phyloP scores from a whole-genome alignment of 345 rosid species.

The Ricinus communis region DNA sequence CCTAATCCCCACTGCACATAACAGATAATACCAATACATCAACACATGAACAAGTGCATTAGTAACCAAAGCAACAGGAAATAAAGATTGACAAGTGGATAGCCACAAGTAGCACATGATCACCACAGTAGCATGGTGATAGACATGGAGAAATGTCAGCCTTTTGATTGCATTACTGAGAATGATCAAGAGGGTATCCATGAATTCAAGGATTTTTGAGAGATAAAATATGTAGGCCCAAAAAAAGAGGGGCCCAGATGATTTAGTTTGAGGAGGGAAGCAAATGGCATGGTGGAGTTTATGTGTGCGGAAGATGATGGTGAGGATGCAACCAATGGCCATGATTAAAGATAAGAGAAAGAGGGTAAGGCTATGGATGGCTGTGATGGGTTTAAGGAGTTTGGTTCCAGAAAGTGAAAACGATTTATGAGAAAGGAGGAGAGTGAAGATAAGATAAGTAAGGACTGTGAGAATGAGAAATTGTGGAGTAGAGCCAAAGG shows the following conservation, averaged over 20 bases:
- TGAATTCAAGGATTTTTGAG: slow-evolving; percentile 57
- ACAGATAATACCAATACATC: slow-evolving; percentile 58
- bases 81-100: slow-evolving; percentile 45
- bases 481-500: slow-evolving; percentile 52
- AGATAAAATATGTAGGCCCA: slow-evolving; percentile 70
- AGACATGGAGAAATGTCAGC: slow-evolving; percentile 67
- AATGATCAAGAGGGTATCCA: slow-evolving; percentile 58
- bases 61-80: slow-evolving; percentile 50
- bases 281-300: slow-evolving; percentile 41
- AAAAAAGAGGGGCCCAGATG: slow-evolving; percentile 63
- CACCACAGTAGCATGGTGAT: slow-evolving; percentile 63
- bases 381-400: slow-evolving; percentile 66
- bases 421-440: slow-evolving; percentile 40
- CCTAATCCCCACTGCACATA: slow-evolving; percentile 44
- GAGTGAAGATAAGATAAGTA: slow-evolving; percentile 52
- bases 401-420: slow-evolving; percentile 33
- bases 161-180: slow-evolving; percentile 43
- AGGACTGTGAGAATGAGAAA: slow-evolving; percentile 50
- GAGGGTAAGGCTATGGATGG: slow-evolving; percentile 69
- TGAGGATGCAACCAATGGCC: slow-evolving; percentile 70
- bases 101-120: slow-evolving; percentile 61
- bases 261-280: slow-evolving; percentile 43
- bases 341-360: slow-evolving; percentile 57
- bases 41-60: slow-evolving; percentile 60
- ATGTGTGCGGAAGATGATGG: slow-evolving; percentile 35